phyloP scores from a whole-genome alignment of 148 eudicot species.

The Fallopia convolvulus region DNA sequence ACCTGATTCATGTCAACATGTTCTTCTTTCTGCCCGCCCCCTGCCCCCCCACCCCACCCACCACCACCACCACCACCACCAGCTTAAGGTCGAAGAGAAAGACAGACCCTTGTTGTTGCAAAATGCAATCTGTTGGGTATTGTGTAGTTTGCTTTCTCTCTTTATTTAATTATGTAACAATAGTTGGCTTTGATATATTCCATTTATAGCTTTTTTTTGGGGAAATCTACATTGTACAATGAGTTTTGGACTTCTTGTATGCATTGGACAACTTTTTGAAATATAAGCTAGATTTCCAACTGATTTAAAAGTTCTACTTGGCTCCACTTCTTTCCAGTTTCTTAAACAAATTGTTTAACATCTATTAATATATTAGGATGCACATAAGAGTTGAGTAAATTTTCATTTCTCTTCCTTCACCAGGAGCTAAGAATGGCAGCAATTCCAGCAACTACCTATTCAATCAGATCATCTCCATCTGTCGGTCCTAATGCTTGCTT shows the following conservation, averaged over 20 bases:
- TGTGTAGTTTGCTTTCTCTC: background rate
- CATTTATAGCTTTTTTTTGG: background rate
- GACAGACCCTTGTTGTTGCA: no score
- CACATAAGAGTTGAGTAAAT: background rate
- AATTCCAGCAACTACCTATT: slow-evolving; percentile 41
- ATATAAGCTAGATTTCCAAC: background rate
- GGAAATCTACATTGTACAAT: background rate
- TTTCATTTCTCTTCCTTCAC: background rate
- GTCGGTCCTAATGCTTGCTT: slow-evolving; percentile 29
- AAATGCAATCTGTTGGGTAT: no score
- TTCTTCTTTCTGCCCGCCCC: background rate
- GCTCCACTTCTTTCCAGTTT: background rate
- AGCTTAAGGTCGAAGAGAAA: background rate
- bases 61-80: no score
- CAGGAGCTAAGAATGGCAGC: slow-evolving; percentile 37
- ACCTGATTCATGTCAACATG: background rate
- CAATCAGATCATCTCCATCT: slow-evolving; percentile 32
- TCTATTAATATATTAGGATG: background rate
- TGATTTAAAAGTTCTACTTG: background rate
- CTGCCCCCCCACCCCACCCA: no score
- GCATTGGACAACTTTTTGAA: no score
- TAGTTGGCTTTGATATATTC: background rate
- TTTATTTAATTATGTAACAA: no score
- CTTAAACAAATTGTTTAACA: background rate
- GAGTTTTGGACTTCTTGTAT: background rate